These are phyloP conservation scores for Malus hybrid DNA, from an alignment of 331 rosid genomes.

Conservation along the genomic window DNA sequence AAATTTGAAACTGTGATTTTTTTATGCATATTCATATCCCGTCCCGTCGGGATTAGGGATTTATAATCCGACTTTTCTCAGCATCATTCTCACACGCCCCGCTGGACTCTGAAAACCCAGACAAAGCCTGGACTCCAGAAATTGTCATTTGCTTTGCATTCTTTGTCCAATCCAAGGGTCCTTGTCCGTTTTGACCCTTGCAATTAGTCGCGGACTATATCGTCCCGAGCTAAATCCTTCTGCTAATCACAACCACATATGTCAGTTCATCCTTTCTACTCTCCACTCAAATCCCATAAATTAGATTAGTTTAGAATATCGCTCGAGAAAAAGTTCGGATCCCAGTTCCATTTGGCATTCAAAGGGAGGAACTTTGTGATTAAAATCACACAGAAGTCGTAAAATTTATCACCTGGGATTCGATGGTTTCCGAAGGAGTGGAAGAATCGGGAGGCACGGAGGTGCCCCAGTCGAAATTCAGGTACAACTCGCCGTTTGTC, in stretches of 20 bases:
- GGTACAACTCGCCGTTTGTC: slow-evolving; percentile 67
- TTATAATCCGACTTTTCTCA: not conserved
- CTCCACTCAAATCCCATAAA: too few species aligned
- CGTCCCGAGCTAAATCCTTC: not conserved
- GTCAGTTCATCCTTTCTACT: too few species aligned
- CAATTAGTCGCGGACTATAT: not conserved
- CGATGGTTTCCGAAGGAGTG: slow-evolving; percentile 45
- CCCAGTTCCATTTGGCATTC: not conserved
- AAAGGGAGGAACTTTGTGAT: not conserved
- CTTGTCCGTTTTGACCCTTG: not conserved
- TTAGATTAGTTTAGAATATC: too few species aligned
- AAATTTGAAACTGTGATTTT: not conserved
- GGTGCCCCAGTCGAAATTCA: not conserved
- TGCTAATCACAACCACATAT: too few species aligned
- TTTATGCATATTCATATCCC: not conserved
- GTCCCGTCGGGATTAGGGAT: not conserved
- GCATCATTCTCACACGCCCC: not conserved
- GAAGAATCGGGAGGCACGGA: slow-evolving; percentile 25
- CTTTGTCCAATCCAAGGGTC: not conserved
- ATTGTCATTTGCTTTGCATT: not conserved
- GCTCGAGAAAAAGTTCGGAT: too few species aligned
- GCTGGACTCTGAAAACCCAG: not conserved
- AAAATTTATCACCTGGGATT: not conserved
- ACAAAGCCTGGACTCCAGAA: not conserved
- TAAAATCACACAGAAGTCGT: not conserved